A percentile compares a stretch with the other conserved stretches of the same genome.
These are phyloP conservation scores for Pascua sp. DNA, from an alignment of 1,284 basidiomycete species.

Conservation along the genomic window DNA sequence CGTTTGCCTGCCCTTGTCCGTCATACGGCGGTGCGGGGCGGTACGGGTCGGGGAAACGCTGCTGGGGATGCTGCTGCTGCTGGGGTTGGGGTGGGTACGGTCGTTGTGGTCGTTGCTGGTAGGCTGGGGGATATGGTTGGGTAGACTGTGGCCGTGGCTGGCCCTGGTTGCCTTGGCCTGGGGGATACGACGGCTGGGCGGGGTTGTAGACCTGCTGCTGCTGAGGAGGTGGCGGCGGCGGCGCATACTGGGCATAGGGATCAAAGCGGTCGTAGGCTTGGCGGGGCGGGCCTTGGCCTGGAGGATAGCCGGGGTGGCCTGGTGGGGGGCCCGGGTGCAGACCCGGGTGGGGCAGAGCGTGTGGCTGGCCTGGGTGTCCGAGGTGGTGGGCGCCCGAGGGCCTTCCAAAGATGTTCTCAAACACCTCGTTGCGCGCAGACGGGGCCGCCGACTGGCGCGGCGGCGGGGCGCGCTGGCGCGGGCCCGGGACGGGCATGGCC, in stretches of 20 bases:
- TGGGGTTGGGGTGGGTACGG: too few relatives aligned
- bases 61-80: not conserved
- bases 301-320: constrained; percentile 1
- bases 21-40: constrained; percentile 5
- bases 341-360: not conserved
- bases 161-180: constrained; percentile 1
- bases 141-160: constrained; percentile 3
- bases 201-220: constrained; percentile 6
- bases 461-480: not conserved
- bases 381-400: constrained; percentile 47
- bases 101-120: not conserved
- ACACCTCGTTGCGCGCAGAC: constrained; percentile 42
- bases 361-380: constrained; percentile 10
- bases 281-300: constrained; percentile 1
- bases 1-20: not conserved
- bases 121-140: not conserved
- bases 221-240: constrained; percentile 3
- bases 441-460: constrained; percentile 1
- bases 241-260: constrained; percentile 2
- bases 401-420: constrained; percentile 50
- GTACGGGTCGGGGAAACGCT: not conserved
- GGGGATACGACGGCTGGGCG: not conserved
- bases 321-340: constrained; percentile 4
- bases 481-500: not conserved
- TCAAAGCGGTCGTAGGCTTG: not conserved